Conservation (phyloP, 2,329 filamentous ascomycete genomes). For the Orbilia javanica region DNA sequence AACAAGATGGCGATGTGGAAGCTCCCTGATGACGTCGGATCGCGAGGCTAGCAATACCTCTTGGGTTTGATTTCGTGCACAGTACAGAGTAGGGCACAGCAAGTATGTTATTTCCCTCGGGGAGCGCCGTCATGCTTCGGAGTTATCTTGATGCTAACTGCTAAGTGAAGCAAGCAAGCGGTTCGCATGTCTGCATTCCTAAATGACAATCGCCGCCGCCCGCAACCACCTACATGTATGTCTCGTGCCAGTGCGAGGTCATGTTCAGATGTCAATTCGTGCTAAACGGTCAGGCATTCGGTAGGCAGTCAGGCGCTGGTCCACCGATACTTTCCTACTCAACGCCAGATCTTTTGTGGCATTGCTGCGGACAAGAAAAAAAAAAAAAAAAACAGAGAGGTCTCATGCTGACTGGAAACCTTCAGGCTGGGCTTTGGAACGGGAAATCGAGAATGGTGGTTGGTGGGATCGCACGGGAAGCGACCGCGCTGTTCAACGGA, state of each 20-base stretch:
- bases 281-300: background rate
- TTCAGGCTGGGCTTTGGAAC: slow-evolving; percentile 8
- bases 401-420: slow-evolving; percentile 30
- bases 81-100: background rate
- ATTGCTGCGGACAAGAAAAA: slow-evolving; percentile 38
- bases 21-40: slow-evolving; percentile 12
- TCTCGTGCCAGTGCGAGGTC: slow-evolving; percentile 34
- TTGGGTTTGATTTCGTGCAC: background rate
- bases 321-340: background rate
- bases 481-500: slow-evolving; percentile 39
- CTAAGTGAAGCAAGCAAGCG: background rate
- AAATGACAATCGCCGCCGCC: slow-evolving; percentile 3
- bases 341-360: slow-evolving; percentile 11
- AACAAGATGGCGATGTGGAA: slow-evolving; percentile 9
- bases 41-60: background rate
- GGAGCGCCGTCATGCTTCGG: slow-evolving; percentile 10
- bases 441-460: slow-evolving; percentile 22
- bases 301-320: slow-evolving; percentile 26
- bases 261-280: background rate
- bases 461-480: slow-evolving; percentile 38
- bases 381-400: slow-evolving; percentile 6
- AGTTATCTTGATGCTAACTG: background rate
- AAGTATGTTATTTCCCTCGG: slow-evolving; percentile 14
- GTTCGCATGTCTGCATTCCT: background rate
- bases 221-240: slow-evolving; percentile 25